Evolutionary conservation across 345 rosid genomes (phyloP).

Genomic region (Rhodomyrtus tomentosa): DNA sequence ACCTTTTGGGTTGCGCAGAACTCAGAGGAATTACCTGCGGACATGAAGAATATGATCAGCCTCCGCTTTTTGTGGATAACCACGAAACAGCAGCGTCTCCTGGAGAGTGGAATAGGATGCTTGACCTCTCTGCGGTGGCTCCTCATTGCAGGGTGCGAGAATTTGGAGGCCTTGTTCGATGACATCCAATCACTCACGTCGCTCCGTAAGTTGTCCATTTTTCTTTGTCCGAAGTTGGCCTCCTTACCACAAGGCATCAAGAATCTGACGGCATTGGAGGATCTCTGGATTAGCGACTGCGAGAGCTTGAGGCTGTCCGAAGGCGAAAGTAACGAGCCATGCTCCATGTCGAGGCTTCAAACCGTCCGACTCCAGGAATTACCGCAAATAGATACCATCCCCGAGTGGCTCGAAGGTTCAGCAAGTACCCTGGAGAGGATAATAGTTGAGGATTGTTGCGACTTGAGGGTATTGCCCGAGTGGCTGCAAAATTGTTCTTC

Average conservation of each 20-base stretch:
- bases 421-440: not conserved
- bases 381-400: not conserved
- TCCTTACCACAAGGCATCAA: conserved; percentile 1
- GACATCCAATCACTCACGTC: not conserved
- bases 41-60: not conserved
- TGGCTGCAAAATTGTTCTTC: not conserved
- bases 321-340: not conserved
- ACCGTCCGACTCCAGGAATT: not conserved
- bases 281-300: not conserved
- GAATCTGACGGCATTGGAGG: not conserved
- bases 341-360: not conserved
- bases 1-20: not conserved
- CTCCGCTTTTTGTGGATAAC: conserved; percentile 3
- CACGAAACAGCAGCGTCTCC: conserved; percentile 1
- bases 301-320: not conserved
- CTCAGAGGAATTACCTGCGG: conserved; percentile 5
- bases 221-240: not conserved
- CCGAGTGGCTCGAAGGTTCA: conserved; percentile 8
- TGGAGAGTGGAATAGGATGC: conserved; percentile 1
- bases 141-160: not conserved
- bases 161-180: conserved; percentile 4
- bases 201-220: not conserved
- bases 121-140: conserved; percentile 3
- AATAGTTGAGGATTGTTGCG: not conserved
- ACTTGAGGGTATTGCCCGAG: not conserved